Evolutionary conservation across 106 monocot species (phyloP), one percentile per base, ranked within the genome.

Genomic region (Alisma plantagoaquatica): DNA sequence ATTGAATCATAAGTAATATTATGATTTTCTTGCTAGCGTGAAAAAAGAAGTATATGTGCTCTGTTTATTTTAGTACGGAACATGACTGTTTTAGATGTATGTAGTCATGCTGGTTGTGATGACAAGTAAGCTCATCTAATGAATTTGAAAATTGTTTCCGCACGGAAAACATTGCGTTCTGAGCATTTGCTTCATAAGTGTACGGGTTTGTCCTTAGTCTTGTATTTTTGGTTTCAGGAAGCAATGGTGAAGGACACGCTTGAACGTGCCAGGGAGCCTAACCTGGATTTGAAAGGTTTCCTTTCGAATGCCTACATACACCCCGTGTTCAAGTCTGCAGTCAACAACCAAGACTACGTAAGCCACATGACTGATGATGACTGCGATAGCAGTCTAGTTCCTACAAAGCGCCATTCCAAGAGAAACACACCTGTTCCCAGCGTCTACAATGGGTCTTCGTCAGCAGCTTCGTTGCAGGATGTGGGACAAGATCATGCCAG

Each of bases 221-320:
- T n/a, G n/a, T n/a, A n/a, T n/a, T n/a, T n/a, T n/a, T n/a, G n/a
- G n/a, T n/a, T 50, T 16, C 49, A 96, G 96, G 96, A 96, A 67
- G 96, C 96, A 10, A 81, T 84, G 88, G 81, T 65, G 81, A 84
- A 75, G 41, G 96, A 96, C 57, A 96, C 78, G 8, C 61, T 88
- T 2, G 96, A 96, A 54, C 74, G 54, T 2, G 67, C 88, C 15
- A 73, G 75, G 49, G 88, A 96, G 27, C 96, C 88, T 16, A 81
- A 73, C 25, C 43, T 96, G 0, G 76, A 96, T 41, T 41, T 96
- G 31, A 89, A 78, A 65, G 57, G 42, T 1, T 96, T 84, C 44
- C 77, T 96, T 23, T 48, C 59, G 10, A 67, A 68, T 46, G 81
- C 96, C 23, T 96, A 96, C 46, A 51, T 75, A 33, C 84, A 88